phyloP scores from a whole-genome alignment of 805 yeast species.

The Yarrowia sp. region DNA sequence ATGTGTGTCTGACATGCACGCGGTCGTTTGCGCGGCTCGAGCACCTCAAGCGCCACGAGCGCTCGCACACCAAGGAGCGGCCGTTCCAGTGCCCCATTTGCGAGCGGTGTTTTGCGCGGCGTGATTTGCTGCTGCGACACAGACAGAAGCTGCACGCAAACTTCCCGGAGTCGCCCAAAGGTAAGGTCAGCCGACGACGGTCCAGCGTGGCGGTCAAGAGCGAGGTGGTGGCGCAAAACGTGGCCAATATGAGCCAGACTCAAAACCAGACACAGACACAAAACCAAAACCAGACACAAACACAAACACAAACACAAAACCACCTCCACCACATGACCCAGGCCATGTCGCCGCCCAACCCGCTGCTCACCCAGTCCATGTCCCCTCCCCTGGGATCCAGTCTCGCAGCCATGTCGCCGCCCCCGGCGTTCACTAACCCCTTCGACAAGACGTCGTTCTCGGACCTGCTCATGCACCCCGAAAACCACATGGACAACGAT shows the following conservation, averaged over 20 bases:
- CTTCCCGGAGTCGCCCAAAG: conserved; percentile 34
- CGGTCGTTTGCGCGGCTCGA: conserved; percentile 94
- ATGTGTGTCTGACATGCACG: conserved; percentile 83
- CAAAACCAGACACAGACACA: neutral
- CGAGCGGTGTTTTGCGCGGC: conserved; percentile 90
- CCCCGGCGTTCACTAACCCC: conserved; percentile 7
- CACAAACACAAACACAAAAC: neutral
- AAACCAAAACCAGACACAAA: neutral
- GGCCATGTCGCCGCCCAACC: too few relatives aligned
- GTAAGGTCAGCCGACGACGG: neutral
- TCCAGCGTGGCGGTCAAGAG: conserved; percentile 21
- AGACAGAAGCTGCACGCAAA: conserved; percentile 81
- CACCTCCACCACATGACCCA: neutral
- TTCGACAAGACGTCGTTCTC: neutral
- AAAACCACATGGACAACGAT: conserved; percentile 20
- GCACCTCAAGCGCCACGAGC: conserved; percentile 88
- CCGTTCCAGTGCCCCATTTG: conserved; percentile 96
- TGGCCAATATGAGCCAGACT: neutral
- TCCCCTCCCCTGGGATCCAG: neutral
- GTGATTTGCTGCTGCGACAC: conserved; percentile 72
- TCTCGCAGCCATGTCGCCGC: neutral
- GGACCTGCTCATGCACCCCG: conserved; percentile 14
- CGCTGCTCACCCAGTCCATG: too few relatives aligned
- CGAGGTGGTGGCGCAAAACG: neutral
- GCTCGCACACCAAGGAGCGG: conserved; percentile 93